Evolutionary conservation across 441 rosid species (phyloP), one percentile per base, ranked within the genome.

Genomic region (Bocquillonia castaneifolia): DNA sequence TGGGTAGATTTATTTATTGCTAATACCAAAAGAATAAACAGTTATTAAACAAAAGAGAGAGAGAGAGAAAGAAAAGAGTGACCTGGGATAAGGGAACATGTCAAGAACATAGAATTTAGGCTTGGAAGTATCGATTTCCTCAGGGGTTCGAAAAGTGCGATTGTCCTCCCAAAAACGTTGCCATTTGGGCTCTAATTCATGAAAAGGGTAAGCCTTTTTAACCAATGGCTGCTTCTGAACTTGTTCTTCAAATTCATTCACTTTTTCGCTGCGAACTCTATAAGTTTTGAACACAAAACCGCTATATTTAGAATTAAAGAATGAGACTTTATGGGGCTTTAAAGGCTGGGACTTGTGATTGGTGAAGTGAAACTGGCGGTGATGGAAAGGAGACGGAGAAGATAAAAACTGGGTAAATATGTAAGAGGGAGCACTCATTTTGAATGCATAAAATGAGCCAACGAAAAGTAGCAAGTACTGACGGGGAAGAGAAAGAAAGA

Each of bases 81-180:
- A 93, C 99, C 99, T 93, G 81, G 97, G 99, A 82, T 93, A 93
- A 63, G 99, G 99, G 85, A 93, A 93, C 97, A 91, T 91, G 85
- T 93, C 99, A 67, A 93, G 97, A 29, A 93, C 99, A 78, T 91
- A 93, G 79, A 86, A 93, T 75, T 93, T 93, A 13, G 99, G 97
- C 77, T 77, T 91, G 39, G 92, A 81, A 47, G 87, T 81, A 66
- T 91, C 97, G 37, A 91, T 77, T 66, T 89, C 93, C 66, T 88
- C 95, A 0, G 97, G 92, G 71, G 97, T 93, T 64, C 88, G 82
- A 61, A 93, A 93, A 70, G 92, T 91, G 22, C 74, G 79, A 71
- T 88, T 86, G 7, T 82, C 77, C 69, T 91, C 89, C 99, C 99
- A 93, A 73, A 73, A 83, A 61, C 72, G 84, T 81, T 89, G 99